Evolutionary conservation across 352 stramenopile genomes (phyloP).

Genomic region (Albugo laibachii): DNA sequence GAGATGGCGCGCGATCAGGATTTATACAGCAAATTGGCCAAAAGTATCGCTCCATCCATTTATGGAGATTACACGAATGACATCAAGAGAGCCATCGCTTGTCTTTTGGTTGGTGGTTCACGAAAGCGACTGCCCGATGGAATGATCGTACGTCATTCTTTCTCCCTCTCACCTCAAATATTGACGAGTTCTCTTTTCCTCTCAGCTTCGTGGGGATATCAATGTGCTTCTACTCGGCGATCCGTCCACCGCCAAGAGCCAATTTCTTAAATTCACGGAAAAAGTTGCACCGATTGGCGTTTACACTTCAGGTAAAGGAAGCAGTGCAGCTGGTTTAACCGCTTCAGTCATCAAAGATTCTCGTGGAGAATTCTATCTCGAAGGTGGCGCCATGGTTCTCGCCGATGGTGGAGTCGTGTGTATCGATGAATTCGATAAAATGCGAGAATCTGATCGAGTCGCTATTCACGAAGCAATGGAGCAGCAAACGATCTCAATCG

Average conservation of each 20-base stretch:
- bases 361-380: slow-evolving; percentile 96
- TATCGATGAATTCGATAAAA: slow-evolving; percentile 97
- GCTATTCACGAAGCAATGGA: slow-evolving; percentile 99
- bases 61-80: slow-evolving; percentile 93
- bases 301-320: slow-evolving; percentile 98
- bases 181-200: background rate
- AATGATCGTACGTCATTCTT: slow-evolving; percentile 56
- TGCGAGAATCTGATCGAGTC: slow-evolving; percentile 86
- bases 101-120: slow-evolving; percentile 87
- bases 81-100: slow-evolving; percentile 95
- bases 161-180: background rate
- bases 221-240: slow-evolving; percentile 97
- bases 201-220: slow-evolving; percentile 89
- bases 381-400: slow-evolving; percentile 95
- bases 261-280: slow-evolving; percentile 97
- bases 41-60: slow-evolving; percentile 86
- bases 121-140: slow-evolving; percentile 90
- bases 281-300: slow-evolving; percentile 94
- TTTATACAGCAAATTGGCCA: slow-evolving; percentile 86
- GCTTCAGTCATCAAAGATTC: slow-evolving; percentile 89
- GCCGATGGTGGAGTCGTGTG: slow-evolving; percentile 96
- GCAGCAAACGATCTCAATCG: slow-evolving; percentile 98
- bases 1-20: slow-evolving; percentile 77
- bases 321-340: slow-evolving; percentile 91
- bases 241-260: slow-evolving; percentile 93